These are phyloP conservation scores for Microcyclospora tardicrescens DNA, from an alignment of 2,329 filamentous ascomycete species.

Conservation along the genomic window DNA sequence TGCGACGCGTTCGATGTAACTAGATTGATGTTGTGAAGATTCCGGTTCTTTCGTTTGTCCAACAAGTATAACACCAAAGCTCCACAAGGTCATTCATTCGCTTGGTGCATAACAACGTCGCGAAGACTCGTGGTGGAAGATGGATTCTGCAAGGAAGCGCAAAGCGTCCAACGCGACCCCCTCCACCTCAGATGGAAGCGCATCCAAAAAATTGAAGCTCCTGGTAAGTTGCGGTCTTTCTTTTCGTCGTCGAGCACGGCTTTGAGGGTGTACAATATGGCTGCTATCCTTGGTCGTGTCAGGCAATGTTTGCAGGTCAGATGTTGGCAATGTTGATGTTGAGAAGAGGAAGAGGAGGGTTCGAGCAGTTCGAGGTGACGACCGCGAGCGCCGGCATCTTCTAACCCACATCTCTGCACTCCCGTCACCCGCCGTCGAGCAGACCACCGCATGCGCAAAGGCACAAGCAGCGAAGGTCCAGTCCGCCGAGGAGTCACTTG, in stretches of 20 bases:
- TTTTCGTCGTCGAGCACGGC: neutral
- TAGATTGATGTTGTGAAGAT: too few relatives aligned
- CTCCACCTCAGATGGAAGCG: conserved; percentile 33
- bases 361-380: conserved; percentile 13
- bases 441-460: conserved; percentile 4
- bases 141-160: conserved; percentile 41
- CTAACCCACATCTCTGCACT: conserved; percentile 11
- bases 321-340: conserved; percentile 1
- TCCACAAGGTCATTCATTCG: too few relatives aligned
- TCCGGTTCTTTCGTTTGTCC: too few relatives aligned
- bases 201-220: conserved; percentile 46
- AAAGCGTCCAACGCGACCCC: conserved; percentile 41
- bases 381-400: conserved; percentile 10
- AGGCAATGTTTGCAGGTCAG: too few relatives aligned
- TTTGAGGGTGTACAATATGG: too few relatives aligned
- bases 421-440: conserved; percentile 16
- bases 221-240: conserved; percentile 37
- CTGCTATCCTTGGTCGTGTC: too few relatives aligned
- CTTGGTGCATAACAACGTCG: too few relatives aligned
- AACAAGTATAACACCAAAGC: too few relatives aligned
- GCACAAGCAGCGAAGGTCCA: conserved; percentile 1
- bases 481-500: neutral
- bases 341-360: conserved; percentile 8
- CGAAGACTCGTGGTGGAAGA: conserved; percentile 1
- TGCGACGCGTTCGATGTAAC: too few relatives aligned